These are phyloP conservation scores for Gnetum montanum DNA, from an alignment of 75 land plant species.

Conservation along the genomic window DNA sequence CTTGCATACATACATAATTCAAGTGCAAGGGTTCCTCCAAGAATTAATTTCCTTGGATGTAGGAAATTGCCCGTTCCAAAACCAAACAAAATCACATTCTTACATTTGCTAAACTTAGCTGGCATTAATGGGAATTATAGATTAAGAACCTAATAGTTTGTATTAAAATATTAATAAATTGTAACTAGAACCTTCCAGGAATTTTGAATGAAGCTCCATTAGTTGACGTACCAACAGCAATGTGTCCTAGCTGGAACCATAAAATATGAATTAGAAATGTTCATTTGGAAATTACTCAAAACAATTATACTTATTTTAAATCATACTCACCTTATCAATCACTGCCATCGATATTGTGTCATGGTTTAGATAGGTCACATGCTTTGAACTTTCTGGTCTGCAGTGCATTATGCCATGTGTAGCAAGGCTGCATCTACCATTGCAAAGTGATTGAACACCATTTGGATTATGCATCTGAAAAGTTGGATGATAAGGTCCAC, in stretches of 20 bases:
- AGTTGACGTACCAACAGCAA: slow-evolving; percentile 96
- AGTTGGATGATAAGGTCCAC: slow-evolving; percentile 73
- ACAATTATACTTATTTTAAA: no score
- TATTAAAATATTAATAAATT: no score
- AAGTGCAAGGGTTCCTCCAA: no score
- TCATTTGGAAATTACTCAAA: neutral
- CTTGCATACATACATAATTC: no score
- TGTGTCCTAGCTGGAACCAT: slow-evolving; percentile 46
- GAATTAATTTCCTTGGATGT: no score
- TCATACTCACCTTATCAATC: slow-evolving; percentile 76
- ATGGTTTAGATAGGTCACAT: slow-evolving; percentile 48
- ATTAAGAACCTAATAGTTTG: neutral
- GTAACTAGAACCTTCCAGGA: slow-evolving; percentile 74
- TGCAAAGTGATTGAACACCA: neutral
- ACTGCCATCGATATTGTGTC: slow-evolving; percentile 99
- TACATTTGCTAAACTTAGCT: no score
- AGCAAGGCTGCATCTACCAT: neutral
- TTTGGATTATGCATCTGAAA: neutral
- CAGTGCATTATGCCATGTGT: neutral
- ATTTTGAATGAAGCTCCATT: slow-evolving; percentile 93
- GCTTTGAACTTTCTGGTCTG: slow-evolving; percentile 13
- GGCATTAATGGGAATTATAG: neutral
- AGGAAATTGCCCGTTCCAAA: no score
- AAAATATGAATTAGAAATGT: slow-evolving; percentile 2
- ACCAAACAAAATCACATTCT: no score